phyloP scores from a whole-genome alignment of 768 basidiomycete genomes.

The Kwoniella dendrophila region DNA sequence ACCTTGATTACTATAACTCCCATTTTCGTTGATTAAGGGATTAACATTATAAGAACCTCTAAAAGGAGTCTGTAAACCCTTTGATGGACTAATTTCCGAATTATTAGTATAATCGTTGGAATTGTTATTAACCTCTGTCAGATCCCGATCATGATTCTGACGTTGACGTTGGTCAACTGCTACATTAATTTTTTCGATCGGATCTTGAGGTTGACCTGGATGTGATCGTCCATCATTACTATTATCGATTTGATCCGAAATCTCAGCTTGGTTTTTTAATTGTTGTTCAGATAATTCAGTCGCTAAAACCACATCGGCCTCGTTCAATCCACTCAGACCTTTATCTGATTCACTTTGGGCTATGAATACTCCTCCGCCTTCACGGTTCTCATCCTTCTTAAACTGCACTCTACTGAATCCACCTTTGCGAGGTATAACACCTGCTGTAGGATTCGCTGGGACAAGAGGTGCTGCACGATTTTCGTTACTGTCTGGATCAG shows the following conservation, averaged over 20 bases:
- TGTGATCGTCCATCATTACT: too few relatives aligned
- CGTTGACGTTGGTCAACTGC: not conserved
- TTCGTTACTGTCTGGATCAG: conserved; percentile 56
- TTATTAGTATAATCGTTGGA: not conserved
- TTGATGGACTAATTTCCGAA: not conserved
- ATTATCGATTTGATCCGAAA: too few relatives aligned
- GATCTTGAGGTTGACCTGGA: not conserved
- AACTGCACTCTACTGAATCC: conserved; percentile 62
- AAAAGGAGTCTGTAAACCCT: not conserved
- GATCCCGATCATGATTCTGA: not conserved
- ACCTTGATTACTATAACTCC: not conserved
- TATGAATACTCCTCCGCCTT: conserved; percentile 84
- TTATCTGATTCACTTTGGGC: conserved; percentile 58
- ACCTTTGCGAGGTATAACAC: conserved; percentile 56
- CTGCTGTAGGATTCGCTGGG: conserved; percentile 77
- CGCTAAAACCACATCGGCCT: conserved; percentile 21
- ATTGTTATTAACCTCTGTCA: not conserved
- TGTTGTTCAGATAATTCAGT: conserved; percentile 9
- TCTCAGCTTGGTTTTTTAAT: not conserved
- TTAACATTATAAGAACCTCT: conserved; percentile 41
- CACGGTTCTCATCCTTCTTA: conserved; percentile 74
- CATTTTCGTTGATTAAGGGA: conserved; percentile 37
- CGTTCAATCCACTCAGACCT: conserved; percentile 18
- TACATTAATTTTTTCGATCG: not conserved
- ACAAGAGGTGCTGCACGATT: conserved; percentile 62